Evolutionary conservation across 1,284 basidiomycete species (phyloP).

Genomic region (Puccinia triticina): DNA sequence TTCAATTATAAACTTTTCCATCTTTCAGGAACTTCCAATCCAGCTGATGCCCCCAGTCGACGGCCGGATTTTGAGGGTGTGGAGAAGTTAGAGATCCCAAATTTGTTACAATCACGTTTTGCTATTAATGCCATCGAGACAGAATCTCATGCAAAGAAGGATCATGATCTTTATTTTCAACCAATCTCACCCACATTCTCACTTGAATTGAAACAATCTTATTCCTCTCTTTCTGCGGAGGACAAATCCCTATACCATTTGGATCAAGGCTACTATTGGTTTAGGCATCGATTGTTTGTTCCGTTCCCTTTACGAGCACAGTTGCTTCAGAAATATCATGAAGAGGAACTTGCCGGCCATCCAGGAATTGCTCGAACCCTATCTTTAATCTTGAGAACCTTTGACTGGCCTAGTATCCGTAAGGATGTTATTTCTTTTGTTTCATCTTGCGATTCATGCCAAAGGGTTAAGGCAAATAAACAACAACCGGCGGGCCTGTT

Average conservation of each 20-base stretch:
- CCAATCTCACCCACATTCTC: background rate
- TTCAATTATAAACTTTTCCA: slow-evolving; percentile 33
- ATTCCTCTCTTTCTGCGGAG: background rate
- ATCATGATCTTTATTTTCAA: too few relatives aligned
- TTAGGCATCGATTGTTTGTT: background rate
- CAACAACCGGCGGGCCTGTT: too few relatives aligned
- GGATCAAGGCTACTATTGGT: background rate
- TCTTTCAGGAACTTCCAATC: slow-evolving; percentile 10
- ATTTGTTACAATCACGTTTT: too few relatives aligned
- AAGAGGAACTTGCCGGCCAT: background rate
- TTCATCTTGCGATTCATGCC: slow-evolving; percentile 18
- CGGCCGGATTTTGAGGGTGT: slow-evolving; percentile 2
- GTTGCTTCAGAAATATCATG: background rate
- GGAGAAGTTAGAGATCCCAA: background rate
- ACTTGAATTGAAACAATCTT: background rate
- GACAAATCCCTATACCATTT: background rate
- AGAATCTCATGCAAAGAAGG: too few relatives aligned
- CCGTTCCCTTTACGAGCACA: background rate
- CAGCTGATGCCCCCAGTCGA: background rate
- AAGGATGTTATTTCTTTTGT: background rate
- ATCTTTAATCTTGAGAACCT: background rate
- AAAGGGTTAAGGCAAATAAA: too few relatives aligned
- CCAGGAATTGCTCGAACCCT: slow-evolving; percentile 10
- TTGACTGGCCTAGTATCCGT: background rate
- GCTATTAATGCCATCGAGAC: too few relatives aligned